Evolutionary conservation across 306 rosid species (phyloP).

Genomic region (Lupinus albus): DNA sequence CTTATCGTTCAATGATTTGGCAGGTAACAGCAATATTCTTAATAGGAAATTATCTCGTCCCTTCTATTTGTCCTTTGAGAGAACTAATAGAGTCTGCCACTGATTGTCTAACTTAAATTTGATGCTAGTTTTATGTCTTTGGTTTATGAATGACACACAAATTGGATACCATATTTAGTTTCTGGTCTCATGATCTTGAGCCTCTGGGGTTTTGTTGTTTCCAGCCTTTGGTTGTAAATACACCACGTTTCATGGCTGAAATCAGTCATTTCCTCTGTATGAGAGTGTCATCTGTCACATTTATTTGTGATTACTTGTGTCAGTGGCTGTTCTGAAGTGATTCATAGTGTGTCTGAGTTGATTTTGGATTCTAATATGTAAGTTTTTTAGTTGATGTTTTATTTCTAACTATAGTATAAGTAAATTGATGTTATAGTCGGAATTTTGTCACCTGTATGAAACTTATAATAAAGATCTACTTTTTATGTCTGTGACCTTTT

Average conservation of each 20-base stretch:
- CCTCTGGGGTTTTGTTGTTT: neutral
- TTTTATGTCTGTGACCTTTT: conserved; percentile 4
- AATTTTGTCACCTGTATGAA: conserved; percentile 9
- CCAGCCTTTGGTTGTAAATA: neutral
- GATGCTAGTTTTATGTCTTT: conserved; percentile 5
- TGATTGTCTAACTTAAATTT: conserved; percentile 20
- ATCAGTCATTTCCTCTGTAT: neutral
- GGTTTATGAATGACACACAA: neutral
- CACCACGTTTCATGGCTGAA: neutral
- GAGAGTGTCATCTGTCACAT: conserved; percentile 7
- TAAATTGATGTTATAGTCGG: conserved; percentile 17
- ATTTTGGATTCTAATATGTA: neutral
- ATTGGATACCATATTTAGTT: neutral
- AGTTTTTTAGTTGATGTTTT: neutral
- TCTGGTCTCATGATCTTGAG: conserved; percentile 9
- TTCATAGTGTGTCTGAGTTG: conserved; percentile 1
- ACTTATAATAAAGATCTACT: conserved; percentile 1
- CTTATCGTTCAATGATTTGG: conserved; percentile 93
- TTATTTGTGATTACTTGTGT: neutral
- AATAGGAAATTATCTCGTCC: conserved; percentile 18
- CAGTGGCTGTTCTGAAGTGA: conserved; percentile 6
- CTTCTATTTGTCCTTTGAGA: conserved; percentile 7
- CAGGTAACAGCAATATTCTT: conserved; percentile 61
- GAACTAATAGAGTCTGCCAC: neutral
- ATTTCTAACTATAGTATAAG: neutral